These are phyloP conservation scores for Fusarium sp. DNA, from an alignment of 2,329 filamentous ascomycete species.

Conservation along the genomic window DNA sequence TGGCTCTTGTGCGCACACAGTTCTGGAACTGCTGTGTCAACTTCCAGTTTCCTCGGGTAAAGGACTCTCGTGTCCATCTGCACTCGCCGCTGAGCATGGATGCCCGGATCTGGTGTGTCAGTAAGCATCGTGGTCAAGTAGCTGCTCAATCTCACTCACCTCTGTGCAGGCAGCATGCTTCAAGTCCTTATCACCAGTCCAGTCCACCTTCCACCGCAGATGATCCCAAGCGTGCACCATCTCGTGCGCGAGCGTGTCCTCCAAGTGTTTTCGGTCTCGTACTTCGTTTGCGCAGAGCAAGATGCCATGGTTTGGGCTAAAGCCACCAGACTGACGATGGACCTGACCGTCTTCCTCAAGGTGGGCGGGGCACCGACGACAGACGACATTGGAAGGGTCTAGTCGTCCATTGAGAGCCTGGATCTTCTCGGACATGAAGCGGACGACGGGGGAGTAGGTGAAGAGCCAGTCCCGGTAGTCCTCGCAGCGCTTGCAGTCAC, in stretches of 20 bases:
- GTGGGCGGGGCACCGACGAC: constrained; percentile 77
- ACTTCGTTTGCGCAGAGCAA: constrained; percentile 94
- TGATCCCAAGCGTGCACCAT: constrained; percentile 99
- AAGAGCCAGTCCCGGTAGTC: constrained; percentile 86
- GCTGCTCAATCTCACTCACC: constrained; percentile 60
- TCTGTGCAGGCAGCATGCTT: constrained; percentile 95
- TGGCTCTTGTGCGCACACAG: constrained; percentile 86
- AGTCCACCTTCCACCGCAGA: constrained; percentile 90
- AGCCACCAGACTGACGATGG: constrained; percentile 80
- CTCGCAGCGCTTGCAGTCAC: constrained; percentile 86
- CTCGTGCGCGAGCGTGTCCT: constrained; percentile 95
- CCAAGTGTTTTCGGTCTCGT: constrained; percentile 80
- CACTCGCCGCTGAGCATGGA: constrained; percentile 95
- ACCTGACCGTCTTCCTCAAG: constrained; percentile 69
- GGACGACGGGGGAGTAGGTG: constrained; percentile 84
- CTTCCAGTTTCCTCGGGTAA: constrained; percentile 86
- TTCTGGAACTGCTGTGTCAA: constrained; percentile 94
- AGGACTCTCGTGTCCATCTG: constrained; percentile 87
- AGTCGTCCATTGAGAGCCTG: constrained; percentile 81
- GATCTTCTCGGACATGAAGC: constrained; percentile 88
- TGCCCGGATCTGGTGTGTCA: constrained; percentile 78
- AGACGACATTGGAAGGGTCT: constrained; percentile 80
- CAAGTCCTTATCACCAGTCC: constrained; percentile 75
- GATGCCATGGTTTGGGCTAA: constrained; percentile 88
- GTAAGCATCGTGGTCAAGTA: background rate